These are phyloP conservation scores for Colletotrichum nymphaeae DNA, from an alignment of 2,329 filamentous ascomycete species.

Conservation along the genomic window DNA sequence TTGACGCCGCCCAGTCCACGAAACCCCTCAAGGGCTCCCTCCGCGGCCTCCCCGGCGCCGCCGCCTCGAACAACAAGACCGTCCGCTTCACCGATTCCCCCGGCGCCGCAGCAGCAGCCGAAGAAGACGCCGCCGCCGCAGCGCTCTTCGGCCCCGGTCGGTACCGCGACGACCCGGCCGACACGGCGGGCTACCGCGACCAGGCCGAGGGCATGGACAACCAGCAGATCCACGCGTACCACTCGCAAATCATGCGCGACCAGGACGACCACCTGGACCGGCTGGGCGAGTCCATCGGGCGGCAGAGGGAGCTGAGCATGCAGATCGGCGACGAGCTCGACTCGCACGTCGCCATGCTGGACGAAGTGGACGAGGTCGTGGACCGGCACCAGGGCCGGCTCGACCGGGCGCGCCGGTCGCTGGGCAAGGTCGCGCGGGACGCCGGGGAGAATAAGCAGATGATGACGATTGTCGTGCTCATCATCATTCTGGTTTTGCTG, in stretches of 20 bases:
- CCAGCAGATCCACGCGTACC: conserved; percentile 87
- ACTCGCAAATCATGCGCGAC: conserved; percentile 82
- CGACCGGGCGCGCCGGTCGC: conserved; percentile 76
- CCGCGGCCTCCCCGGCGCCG: conserved; percentile 46
- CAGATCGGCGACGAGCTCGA: conserved; percentile 97
- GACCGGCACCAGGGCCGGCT: conserved; percentile 84
- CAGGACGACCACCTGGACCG: conserved; percentile 95
- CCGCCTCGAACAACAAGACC: conserved; percentile 67
- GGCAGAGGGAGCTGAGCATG: conserved; percentile 92
- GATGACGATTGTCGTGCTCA: conserved; percentile 82
- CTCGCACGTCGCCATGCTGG: conserved; percentile 86
- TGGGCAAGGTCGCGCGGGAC: conserved; percentile 78
- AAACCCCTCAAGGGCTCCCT: conserved; percentile 39
- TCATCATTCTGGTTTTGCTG: conserved; percentile 83
- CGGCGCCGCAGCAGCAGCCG: conserved; percentile 41
- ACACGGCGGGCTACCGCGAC: conserved; percentile 67
- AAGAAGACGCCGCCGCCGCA: conserved; percentile 57
- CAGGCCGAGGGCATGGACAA: conserved; percentile 76
- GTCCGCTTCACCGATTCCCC: conserved; percentile 85
- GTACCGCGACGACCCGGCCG: conserved; percentile 78
- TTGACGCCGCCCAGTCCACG: conserved; percentile 69
- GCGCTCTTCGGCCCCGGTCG: conserved; percentile 56
- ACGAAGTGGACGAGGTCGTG: conserved; percentile 86
- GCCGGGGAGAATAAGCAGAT: conserved; percentile 90
- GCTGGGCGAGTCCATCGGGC: conserved; percentile 85